Evolutionary conservation across 2,329 filamentous ascomycete species (phyloP).

Genomic region (Chalaropsis ovoidea): DNA sequence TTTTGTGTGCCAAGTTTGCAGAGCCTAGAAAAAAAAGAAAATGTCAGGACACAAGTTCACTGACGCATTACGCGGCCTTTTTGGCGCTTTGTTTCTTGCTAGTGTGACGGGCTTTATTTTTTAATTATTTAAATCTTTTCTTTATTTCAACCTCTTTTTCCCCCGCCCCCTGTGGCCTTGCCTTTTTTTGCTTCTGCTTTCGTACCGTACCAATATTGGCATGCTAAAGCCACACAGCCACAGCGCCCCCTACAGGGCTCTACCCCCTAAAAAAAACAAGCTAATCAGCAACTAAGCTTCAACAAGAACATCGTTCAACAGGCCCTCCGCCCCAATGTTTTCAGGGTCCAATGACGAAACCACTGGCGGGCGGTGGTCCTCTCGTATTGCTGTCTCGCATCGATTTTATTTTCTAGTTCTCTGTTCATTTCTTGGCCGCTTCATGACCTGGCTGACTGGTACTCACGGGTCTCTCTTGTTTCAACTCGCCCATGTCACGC

Average conservation of each 20-base stretch:
- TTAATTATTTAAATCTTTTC: neutral
- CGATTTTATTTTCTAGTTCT: neutral
- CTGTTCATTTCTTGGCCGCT: neutral
- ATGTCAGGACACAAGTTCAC: neutral
- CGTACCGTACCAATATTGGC: too few relatives aligned
- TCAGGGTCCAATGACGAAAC: neutral
- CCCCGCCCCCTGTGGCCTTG: too few relatives aligned
- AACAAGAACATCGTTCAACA: neutral
- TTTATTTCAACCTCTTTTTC: neutral
- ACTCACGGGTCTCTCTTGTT: too few relatives aligned
- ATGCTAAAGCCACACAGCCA: neutral
- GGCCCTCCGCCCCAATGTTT: neutral
- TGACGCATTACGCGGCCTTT: conserved; percentile 11
- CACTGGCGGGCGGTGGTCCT: neutral
- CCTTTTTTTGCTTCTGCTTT: too few relatives aligned
- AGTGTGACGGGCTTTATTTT: neutral
- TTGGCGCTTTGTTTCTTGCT: neutral
- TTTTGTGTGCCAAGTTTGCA: neutral
- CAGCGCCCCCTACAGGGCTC: neutral
- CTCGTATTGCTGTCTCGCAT: neutral
- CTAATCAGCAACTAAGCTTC: too few relatives aligned
- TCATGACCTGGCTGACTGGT: too few relatives aligned
- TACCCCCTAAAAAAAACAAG: neutral
- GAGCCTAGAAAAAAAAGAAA: neutral
- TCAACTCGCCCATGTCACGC: too few relatives aligned